Conservation (phyloP, 306 rosid species). For the Chamaecrista fasciculata region DNA sequence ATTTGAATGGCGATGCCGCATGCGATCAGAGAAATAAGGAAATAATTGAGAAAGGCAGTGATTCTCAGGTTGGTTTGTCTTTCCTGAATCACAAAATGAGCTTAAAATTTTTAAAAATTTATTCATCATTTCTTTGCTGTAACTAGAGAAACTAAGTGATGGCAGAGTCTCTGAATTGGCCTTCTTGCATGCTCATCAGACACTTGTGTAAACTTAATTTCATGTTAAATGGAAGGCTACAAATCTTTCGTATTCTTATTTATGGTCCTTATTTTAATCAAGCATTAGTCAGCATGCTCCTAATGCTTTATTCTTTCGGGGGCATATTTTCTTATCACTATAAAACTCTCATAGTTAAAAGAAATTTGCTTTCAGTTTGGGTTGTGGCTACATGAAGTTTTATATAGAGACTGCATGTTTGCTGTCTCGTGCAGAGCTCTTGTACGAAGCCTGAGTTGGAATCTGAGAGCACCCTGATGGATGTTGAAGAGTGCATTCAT, state of each 20-base stretch:
- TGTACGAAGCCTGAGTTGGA: constrained; percentile 87
- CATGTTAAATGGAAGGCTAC: background rate
- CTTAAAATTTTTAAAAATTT: background rate
- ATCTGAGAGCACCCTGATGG: constrained; percentile 51
- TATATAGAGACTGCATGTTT: constrained; percentile 36
- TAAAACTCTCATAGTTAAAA: constrained; percentile 7
- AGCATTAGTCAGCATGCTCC: background rate
- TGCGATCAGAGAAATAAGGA: constrained; percentile 57
- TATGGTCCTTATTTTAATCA: background rate
- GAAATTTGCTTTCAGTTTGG: constrained; percentile 36
- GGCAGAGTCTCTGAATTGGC: background rate
- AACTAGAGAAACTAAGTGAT: background rate
- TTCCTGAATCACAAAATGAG: constrained; percentile 15
- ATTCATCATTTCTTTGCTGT: background rate
- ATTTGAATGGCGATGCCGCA: constrained; percentile 58
- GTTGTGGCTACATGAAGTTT: constrained; percentile 39
- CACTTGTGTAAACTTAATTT: background rate
- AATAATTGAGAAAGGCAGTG: constrained; percentile 76
- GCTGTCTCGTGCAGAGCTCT: constrained; percentile 78
- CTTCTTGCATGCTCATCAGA: background rate
- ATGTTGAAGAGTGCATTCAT: no score
- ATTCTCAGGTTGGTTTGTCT: constrained; percentile 79
- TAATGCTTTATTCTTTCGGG: background rate
- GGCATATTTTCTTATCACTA: background rate
- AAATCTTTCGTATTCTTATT: background rate